Conservation (phyloP, 768 basidiomycete species). For the Mycena polygramma region DNA sequence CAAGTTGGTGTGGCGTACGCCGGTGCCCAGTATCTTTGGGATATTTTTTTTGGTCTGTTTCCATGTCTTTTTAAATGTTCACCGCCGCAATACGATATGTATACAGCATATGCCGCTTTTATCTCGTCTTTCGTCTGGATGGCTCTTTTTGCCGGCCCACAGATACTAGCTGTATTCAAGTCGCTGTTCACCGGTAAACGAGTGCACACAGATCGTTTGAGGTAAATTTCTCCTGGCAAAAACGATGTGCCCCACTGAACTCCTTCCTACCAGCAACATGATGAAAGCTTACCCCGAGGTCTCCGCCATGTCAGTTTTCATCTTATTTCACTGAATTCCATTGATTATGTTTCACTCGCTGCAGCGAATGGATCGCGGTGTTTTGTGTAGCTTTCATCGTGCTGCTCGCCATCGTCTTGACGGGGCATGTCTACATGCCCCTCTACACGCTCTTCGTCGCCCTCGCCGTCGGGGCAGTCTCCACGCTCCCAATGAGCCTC, state of each 20-base stretch:
- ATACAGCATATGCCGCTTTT: constrained; percentile 12
- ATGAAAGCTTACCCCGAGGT: constrained; percentile 10
- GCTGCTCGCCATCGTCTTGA: constrained; percentile 3
- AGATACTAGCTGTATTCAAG: constrained; percentile 3
- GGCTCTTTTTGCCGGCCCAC: constrained; percentile 12
- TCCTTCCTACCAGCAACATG: constrained; percentile 11
- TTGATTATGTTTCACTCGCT: not conserved
- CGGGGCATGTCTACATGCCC: constrained; percentile 22
- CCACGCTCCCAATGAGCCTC: constrained; percentile 5
- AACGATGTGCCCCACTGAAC: not conserved
- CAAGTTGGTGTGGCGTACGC: constrained; percentile 20
- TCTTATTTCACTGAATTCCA: too few species aligned
- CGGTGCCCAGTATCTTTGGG: constrained; percentile 18
- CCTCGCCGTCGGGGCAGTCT: not conserved
- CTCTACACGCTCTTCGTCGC: constrained; percentile 25
- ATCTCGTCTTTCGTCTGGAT: constrained; percentile 17
- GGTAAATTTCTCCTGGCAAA: too few species aligned
- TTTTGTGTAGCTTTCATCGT: constrained; percentile 6
- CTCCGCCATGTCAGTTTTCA: not conserved
- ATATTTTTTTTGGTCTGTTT: constrained; percentile 1
- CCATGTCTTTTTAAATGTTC: not conserved
- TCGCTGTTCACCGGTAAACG: not conserved
- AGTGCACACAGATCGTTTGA: constrained; percentile 6
- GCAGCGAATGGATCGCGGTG: constrained; percentile 8
- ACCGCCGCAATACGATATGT: too few species aligned